Base-by-base conservation (phyloP, 176 grass and related monocot species). In the Saccharum spontaneum region DNA sequence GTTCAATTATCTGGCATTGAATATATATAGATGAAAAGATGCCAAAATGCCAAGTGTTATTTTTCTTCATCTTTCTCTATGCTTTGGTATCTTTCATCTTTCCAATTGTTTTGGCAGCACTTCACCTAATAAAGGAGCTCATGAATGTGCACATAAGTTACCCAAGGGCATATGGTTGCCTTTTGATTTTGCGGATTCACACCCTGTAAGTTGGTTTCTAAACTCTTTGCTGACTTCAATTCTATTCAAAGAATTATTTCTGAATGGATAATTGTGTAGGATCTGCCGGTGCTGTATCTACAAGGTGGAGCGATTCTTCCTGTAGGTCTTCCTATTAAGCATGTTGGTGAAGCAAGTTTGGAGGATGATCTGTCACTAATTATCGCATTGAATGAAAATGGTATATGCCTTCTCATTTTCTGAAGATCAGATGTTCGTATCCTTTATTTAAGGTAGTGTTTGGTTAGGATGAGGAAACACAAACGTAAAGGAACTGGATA, bases 111-210 rank as follows among this genome's bases (percentile, higher is more conserved):
- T 90, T 85, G 59, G 46, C 91, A 95, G 93, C 75, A 98, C 96
- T 84, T 76, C 62, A 44, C 92, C 91, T 84, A 49, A 90, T 81
- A 83, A 90, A 92, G 78, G 89, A 59, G 83, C 91, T 69, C 93
- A 94, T 86, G 93, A 95, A 87, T 89, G 87, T 81, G 60, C 86
- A 70, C 82, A 87, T 78, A 85, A 84, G 43, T 85, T 95, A 44
- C 96, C 96, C 62, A 90, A 89, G 44, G 93, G 93, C 69, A 90
- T 89, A 67, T 98, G 96, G 96, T 67, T 89, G 74, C 84, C 83
- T 81, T 92, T 98, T 61, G 96, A 98, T 85, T 98, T 98, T 87
- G 86, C 65, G 36, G 96, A 98, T 93, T 92, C 91, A 57, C 93
- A 95, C 52, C 96, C 87, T 79, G 93, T 98, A 94, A 89, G 93